Percentiles rank a stretch among this genome's conserved stretches.
Evolutionary conservation across 169 alveolate genomes (phyloP).

Genomic region (Plasmodium coatneyi): DNA sequence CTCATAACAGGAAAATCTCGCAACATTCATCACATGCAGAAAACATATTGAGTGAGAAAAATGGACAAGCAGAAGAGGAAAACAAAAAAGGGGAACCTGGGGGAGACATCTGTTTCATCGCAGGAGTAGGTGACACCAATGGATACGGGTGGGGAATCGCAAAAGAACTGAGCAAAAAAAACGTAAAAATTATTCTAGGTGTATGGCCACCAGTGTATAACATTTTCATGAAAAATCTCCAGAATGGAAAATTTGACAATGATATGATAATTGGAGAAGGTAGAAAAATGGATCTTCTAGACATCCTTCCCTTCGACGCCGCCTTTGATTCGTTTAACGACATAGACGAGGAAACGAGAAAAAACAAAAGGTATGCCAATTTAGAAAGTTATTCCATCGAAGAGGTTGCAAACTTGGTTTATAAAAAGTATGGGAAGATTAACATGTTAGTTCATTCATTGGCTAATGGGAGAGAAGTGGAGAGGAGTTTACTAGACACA

Average conservation of each 20-base stretch:
- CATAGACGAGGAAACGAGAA: constrained; percentile 83
- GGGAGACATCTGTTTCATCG: constrained; percentile 57
- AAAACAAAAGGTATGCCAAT: constrained; percentile 82
- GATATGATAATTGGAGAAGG: constrained; percentile 56
- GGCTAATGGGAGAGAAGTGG: constrained; percentile 88
- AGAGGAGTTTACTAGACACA: constrained; percentile 84
- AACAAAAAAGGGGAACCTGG: background rate
- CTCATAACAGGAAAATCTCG: background rate
- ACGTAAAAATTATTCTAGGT: constrained; percentile 77
- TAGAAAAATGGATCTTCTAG: constrained; percentile 73
- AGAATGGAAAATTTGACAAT: constrained; percentile 69
- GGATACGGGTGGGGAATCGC: constrained; percentile 85
- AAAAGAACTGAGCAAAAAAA: constrained; percentile 78
- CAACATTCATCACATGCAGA: background rate
- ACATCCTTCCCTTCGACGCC: constrained; percentile 85
- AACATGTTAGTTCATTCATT: constrained; percentile 86
- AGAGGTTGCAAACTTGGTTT: constrained; percentile 76
- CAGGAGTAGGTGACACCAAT: constrained; percentile 82
- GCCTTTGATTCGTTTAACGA: constrained; percentile 82
- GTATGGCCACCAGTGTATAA: constrained; percentile 82
- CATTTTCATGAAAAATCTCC: constrained; percentile 74
- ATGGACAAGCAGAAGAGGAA: background rate
- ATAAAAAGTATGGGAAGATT: constrained; percentile 76
- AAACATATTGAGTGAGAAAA: background rate
- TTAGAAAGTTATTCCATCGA: constrained; percentile 81